Conservation (phyloP, 805 yeast species). For the Candida boidinii region DNA sequence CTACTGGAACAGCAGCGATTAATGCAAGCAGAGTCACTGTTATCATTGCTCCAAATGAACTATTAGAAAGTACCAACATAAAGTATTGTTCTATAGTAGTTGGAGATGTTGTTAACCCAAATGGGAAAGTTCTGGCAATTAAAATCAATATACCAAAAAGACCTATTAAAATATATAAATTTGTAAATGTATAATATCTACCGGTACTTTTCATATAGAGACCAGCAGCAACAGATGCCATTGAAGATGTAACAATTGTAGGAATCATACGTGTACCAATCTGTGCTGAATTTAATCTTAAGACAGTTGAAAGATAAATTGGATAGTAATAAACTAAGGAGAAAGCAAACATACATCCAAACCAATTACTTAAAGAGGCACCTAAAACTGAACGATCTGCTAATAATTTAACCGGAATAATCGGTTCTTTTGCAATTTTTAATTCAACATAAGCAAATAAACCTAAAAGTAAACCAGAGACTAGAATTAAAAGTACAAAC, state of each 20-base stretch:
- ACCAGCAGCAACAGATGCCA: slow-evolving; percentile 58
- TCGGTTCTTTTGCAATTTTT: slow-evolving; percentile 48
- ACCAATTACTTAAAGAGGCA: slow-evolving; percentile 57
- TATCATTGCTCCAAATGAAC: slow-evolving; percentile 49
- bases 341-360: slow-evolving; percentile 40
- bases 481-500: background rate
- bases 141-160: slow-evolving; percentile 31
- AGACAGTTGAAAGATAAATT: slow-evolving; percentile 48
- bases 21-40: slow-evolving; percentile 60
- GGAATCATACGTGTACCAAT: slow-evolving; percentile 56
- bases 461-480: background rate
- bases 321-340: slow-evolving; percentile 52
- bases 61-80: slow-evolving; percentile 39
- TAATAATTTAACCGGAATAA: slow-evolving; percentile 50
- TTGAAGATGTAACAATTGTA: slow-evolving; percentile 48
- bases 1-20: slow-evolving; percentile 64
- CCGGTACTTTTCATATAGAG: slow-evolving; percentile 58
- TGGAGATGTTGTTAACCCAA: slow-evolving; percentile 7
- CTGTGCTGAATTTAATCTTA: slow-evolving; percentile 42
- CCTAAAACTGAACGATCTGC: slow-evolving; percentile 52
- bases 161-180: slow-evolving; percentile 33
- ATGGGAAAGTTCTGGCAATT: slow-evolving; percentile 15
- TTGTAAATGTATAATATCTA: slow-evolving; percentile 40
- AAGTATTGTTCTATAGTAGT: slow-evolving; percentile 30
- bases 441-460: slow-evolving; percentile 26